Percentiles rank a stretch among this genome's conserved stretches.
Evolutionary conservation across 2,329 filamentous ascomycete genomes (phyloP).

Genomic region (Diaporthe sp.): DNA sequence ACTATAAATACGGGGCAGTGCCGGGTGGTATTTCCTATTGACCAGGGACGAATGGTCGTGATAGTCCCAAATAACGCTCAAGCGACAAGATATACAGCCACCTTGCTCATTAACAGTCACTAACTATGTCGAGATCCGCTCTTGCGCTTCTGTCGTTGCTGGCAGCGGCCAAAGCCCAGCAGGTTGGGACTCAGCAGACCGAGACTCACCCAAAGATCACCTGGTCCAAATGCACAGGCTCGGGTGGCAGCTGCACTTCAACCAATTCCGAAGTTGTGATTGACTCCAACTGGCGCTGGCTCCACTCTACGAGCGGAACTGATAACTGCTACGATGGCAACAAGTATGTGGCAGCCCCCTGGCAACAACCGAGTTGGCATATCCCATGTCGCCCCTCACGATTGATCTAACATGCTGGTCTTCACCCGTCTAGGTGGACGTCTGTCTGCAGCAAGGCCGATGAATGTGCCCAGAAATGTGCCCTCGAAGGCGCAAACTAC

Average conservation of each 20-base stretch:
- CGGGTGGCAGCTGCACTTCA: slow-evolving; percentile 52
- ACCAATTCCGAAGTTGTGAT: slow-evolving; percentile 54
- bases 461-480: slow-evolving; percentile 47
- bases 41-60: background rate
- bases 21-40: background rate
- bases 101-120: background rate
- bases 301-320: slow-evolving; percentile 53
- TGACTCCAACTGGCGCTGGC: slow-evolving; percentile 63
- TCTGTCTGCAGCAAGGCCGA: slow-evolving; percentile 58
- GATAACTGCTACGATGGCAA: slow-evolving; percentile 53
- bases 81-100: background rate
- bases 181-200: slow-evolving; percentile 48
- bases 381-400: slow-evolving; percentile 43
- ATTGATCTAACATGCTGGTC: slow-evolving; percentile 33
- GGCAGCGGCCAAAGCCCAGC: slow-evolving; percentile 49
- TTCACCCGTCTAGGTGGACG: slow-evolving; percentile 49
- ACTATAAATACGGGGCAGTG: background rate
- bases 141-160: slow-evolving; percentile 40
- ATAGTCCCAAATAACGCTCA: background rate
- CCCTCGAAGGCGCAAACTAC: slow-evolving; percentile 55
- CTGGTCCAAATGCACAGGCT: slow-evolving; percentile 54
- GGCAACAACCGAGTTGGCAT: slow-evolving; percentile 51
- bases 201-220: slow-evolving; percentile 56
- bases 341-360: slow-evolving; percentile 48
- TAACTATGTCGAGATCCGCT: slow-evolving; percentile 15